Evolutionary conservation across 2,329 filamentous ascomycete genomes (phyloP).

Genomic region (Beauveria asiatica): DNA sequence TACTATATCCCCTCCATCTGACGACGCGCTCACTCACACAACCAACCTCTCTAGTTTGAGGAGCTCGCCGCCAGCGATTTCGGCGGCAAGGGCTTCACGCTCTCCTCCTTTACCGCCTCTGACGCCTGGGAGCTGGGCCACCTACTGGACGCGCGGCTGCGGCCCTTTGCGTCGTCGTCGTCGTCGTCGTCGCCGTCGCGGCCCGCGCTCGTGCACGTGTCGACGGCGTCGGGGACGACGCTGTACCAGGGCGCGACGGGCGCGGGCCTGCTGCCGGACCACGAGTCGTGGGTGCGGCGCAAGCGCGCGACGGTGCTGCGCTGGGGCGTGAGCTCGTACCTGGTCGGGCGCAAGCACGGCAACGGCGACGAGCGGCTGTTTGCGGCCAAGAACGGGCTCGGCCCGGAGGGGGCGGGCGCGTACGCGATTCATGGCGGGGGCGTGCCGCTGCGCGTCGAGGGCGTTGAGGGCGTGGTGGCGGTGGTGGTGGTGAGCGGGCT

Average conservation of each 20-base stretch:
- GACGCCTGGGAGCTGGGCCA: conserved; percentile 60
- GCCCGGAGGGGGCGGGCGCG: conserved; percentile 42
- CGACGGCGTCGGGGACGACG: conserved; percentile 51
- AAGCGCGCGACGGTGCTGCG: conserved; percentile 66
- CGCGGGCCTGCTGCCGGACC: conserved; percentile 60
- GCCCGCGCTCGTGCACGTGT: conserved; percentile 55
- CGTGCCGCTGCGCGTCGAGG: conserved; percentile 61
- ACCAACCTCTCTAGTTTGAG: conserved; percentile 18
- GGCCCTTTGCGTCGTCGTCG: conserved; percentile 29
- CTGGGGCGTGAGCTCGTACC: conserved; percentile 63
- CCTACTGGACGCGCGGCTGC: conserved; percentile 53
- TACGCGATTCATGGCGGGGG: conserved; percentile 76
- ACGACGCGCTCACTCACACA: not conserved
- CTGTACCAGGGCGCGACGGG: conserved; percentile 65
- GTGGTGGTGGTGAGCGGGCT: conserved; percentile 69
- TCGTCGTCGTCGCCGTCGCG: not conserved
- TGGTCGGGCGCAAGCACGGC: conserved; percentile 57
- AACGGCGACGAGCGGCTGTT: conserved; percentile 56
- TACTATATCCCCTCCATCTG: not conserved
- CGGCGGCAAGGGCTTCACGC: conserved; percentile 34
- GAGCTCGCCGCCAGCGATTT: conserved; percentile 23
- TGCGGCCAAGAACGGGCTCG: conserved; percentile 55
- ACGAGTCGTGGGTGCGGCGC: conserved; percentile 60
- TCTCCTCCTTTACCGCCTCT: conserved; percentile 49
- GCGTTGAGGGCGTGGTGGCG: conserved; percentile 67